Evolutionary conservation across 352 stramenopile species (phyloP).

Genomic region (Paralagenidium karlingii): DNA sequence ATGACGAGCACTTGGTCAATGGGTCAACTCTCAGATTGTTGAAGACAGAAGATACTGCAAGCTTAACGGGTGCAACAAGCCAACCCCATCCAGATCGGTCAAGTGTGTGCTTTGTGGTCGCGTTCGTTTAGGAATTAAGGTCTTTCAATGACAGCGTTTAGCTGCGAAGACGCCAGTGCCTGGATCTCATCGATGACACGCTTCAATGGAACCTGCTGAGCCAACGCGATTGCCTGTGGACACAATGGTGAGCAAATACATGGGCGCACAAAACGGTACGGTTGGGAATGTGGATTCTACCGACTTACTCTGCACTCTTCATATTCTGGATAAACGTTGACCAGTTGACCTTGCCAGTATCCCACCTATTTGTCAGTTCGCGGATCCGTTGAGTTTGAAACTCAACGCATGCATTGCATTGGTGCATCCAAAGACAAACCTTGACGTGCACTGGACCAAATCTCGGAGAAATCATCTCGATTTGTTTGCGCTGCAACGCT

Average conservation of each 20-base stretch:
- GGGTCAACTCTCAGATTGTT: too few species aligned
- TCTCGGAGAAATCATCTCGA: background rate
- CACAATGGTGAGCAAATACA: background rate
- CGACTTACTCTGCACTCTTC: constrained; percentile 59
- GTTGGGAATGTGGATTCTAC: background rate
- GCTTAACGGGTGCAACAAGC: too few species aligned
- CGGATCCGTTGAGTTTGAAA: constrained; percentile 24
- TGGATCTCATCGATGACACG: constrained; percentile 47
- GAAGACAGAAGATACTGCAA: too few species aligned
- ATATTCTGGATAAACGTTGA: constrained; percentile 75
- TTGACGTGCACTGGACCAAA: constrained; percentile 1
- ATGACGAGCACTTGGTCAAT: too few species aligned
- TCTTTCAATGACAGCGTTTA: too few species aligned
- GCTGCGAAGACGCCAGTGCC: constrained; percentile 13
- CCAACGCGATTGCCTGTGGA: constrained; percentile 23
- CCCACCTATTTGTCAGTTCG: constrained; percentile 57
- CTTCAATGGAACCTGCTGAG: constrained; percentile 22
- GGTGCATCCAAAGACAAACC: constrained; percentile 8
- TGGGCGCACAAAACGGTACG: background rate
- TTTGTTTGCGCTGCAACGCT: background rate
- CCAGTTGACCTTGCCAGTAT: constrained; percentile 23
- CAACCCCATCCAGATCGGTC: too few species aligned
- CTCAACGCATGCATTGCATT: constrained; percentile 41
- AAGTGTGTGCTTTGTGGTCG: too few species aligned
- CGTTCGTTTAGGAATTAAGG: too few species aligned